Base-by-base conservation (phyloP, 2,329 filamentous ascomycete genomes). In the Shiraia bambusicola region DNA sequence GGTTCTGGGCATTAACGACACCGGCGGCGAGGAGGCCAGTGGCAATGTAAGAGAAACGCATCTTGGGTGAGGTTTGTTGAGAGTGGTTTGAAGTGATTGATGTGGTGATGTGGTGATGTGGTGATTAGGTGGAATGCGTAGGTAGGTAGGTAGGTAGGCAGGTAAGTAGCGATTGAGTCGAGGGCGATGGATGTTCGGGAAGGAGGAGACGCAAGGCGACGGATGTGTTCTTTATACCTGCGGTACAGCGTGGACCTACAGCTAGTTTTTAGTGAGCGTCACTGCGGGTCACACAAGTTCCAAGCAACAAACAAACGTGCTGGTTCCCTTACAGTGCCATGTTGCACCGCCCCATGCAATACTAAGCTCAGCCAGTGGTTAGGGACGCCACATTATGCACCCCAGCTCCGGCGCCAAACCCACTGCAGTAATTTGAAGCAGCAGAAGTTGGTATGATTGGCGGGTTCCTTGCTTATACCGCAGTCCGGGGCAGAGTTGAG, bases 41-140 rank as follows among this genome's bases (percentile, higher is more conserved):
- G 52, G 64, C 48, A 36, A 64, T 42, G 54, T 54, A 51, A 48
- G 64, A 58, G 61, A 67, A 67, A 62, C 62, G 63, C 64, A 67
- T 67, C 31, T 53, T 65, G 58, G 54, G 42, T 32, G 40, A 34
- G 42, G 26, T 40, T 34, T 40, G 38, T 35, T 32, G 36, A 26
- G 35, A 27, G 40, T 46, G 44, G 30, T 34, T 28, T 16, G 24
- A n/a, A n/a, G n/a, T n/a, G n/a, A n/a, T n/a, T n/a, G n/a, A n/a
- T n/a, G 19, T 22, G 10, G 22, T 19, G 36, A 22, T 40, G 32
- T 29, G 34, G 14, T 24, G 26, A 26, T 33, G 28, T 34, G 22
- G 30, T 47, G 29, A 40, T 16, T 34, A 22, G 30, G 17, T 35
- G 15, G 33, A 36, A 29, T 48, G 38, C 37, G 41, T 37, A 34